Evolutionary conservation across 1,284 basidiomycete species (phyloP).

Genomic region (Papiliotrema nemorosa): DNA sequence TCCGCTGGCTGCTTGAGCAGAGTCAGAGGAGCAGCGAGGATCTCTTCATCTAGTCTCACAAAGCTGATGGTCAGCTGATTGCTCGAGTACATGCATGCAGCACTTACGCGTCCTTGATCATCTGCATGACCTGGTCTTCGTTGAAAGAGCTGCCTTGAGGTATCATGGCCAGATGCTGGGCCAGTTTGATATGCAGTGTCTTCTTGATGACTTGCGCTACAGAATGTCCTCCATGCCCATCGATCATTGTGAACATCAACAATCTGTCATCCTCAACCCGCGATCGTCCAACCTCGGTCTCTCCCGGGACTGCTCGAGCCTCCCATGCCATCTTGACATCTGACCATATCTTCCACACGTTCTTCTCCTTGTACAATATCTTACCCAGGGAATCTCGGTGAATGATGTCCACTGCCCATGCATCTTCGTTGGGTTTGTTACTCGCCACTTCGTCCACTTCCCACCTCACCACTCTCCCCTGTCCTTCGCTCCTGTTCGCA

Average conservation of each 20-base stretch:
- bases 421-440: neutral
- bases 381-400: neutral
- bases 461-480: no score
- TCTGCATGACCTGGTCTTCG: constrained; percentile 3
- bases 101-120: constrained; percentile 33
- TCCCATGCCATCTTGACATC: neutral
- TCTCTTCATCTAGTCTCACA: constrained; percentile 54
- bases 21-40: constrained; percentile 48
- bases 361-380: neutral
- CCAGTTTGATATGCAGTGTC: constrained; percentile 80
- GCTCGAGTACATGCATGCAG: neutral
- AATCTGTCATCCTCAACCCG: constrained; percentile 60
- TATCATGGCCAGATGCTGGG: constrained; percentile 65
- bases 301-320: neutral
- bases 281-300: no score
- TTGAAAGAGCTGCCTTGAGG: constrained; percentile 22
- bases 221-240: constrained; percentile 75
- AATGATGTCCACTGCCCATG: neutral
- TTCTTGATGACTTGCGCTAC: constrained; percentile 82
- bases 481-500: neutral
- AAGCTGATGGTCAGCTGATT: constrained; percentile 30
- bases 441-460: neutral
- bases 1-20: neutral
- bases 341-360: neutral
- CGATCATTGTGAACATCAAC: constrained; percentile 83